Percentiles rank a stretch among this genome's conserved stretches.
phyloP scores from a whole-genome alignment of 2,329 filamentous ascomycete genomes.

The Talaromyces rugulosus region DNA sequence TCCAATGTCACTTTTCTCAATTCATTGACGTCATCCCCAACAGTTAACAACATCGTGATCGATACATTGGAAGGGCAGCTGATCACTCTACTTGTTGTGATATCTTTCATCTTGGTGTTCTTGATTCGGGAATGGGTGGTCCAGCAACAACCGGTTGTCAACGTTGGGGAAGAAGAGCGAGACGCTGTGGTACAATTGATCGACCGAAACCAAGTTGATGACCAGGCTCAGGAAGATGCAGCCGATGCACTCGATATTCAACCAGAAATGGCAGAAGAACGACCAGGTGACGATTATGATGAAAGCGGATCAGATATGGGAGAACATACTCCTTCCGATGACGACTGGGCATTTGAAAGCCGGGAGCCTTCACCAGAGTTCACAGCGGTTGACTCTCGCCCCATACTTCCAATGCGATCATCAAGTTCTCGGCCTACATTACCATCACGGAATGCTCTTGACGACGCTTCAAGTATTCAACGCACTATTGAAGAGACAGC shows the following conservation, averaged over 20 bases:
- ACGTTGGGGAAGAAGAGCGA: constrained; percentile 60
- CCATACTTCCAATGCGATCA: constrained; percentile 5
- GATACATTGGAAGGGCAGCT: constrained; percentile 87
- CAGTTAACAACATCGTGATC: constrained; percentile 73
- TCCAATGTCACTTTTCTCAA: constrained; percentile 56
- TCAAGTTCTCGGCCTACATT: constrained; percentile 38
- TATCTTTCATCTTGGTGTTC: constrained; percentile 95
- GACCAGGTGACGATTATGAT: constrained; percentile 8
- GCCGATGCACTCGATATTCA: constrained; percentile 13
- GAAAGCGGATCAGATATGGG: constrained; percentile 13
- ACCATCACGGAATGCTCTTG: constrained; percentile 43
- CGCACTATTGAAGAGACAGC: constrained; percentile 42
- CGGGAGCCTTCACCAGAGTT: constrained; percentile 3
- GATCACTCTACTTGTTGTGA: constrained; percentile 85
- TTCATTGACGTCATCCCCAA: constrained; percentile 60
- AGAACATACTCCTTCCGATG: constrained; percentile 8
- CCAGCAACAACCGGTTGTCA: constrained; percentile 91
- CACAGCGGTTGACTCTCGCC: constrained; percentile 3
- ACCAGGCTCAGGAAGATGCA: constrained; percentile 16
- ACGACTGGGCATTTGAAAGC: constrained; percentile 1
- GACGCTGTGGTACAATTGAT: constrained; percentile 49
- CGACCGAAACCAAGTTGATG: constrained; percentile 30
- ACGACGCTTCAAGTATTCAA: constrained; percentile 43
- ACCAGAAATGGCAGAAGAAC: not conserved
- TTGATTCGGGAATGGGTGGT: constrained; percentile 96